phyloP scores from a whole-genome alignment of 139 green algal genomes.

The Ettlia oleoabundans region DNA sequence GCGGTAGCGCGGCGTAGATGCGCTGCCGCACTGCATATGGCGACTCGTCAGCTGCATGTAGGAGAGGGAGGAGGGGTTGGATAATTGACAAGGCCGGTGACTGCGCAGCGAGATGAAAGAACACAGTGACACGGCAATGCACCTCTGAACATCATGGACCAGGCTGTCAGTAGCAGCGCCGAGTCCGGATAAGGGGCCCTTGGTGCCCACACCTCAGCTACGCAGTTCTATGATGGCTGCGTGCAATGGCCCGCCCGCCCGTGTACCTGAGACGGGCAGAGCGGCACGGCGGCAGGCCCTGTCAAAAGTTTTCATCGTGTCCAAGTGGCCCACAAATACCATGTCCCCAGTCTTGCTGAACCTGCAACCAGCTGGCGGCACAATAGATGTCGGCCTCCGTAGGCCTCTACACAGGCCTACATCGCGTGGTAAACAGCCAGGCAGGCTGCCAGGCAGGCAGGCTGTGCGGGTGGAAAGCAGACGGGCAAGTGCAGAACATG shows the following conservation, averaged over 20 bases:
- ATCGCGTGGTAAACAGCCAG: too few relatives aligned
- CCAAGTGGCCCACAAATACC: constrained; percentile 76
- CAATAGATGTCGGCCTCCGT: too few relatives aligned
- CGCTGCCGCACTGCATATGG: constrained; percentile 56
- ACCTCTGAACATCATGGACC: not conserved
- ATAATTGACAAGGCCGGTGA: too few relatives aligned
- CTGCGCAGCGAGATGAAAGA: too few relatives aligned
- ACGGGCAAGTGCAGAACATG: too few relatives aligned
- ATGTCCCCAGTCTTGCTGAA: constrained; percentile 66
- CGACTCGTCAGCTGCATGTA: constrained; percentile 45
- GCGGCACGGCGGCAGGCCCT: constrained; percentile 64
- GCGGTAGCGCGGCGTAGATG: constrained; percentile 53
- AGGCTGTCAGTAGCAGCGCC: not conserved
- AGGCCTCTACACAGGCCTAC: too few relatives aligned
- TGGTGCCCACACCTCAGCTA: too few relatives aligned
- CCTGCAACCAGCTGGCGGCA: too few relatives aligned
- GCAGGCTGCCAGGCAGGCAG: too few relatives aligned
- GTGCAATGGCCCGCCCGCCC: not conserved
- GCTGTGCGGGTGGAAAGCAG: too few relatives aligned
- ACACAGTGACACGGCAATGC: too few relatives aligned
- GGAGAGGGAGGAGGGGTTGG: not conserved
- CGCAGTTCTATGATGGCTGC: too few relatives aligned
- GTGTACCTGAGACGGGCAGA: constrained; percentile 50
- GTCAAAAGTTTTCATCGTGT: constrained; percentile 69
- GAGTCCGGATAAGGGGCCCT: not conserved